Conservation (phyloP, 1,284 basidiomycete species). For the Marasmius sp. region DNA sequence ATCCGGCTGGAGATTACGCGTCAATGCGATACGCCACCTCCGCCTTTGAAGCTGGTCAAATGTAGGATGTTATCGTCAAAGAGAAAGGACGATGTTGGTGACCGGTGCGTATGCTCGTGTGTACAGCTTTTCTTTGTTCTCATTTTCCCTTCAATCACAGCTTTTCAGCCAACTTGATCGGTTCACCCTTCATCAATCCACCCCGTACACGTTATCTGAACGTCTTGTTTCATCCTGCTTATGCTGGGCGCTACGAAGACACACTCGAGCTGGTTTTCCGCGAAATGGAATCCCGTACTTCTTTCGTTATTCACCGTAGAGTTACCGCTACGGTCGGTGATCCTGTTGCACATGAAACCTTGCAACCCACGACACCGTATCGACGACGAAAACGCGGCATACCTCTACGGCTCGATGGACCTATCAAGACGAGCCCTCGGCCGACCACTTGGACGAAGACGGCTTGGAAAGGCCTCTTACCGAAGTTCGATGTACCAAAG, state of each 20-base stretch:
- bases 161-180: constrained; percentile 13
- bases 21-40: constrained; percentile 6
- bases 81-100: constrained; percentile 9
- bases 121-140: background rate
- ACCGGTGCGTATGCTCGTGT: constrained; percentile 4
- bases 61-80: constrained; percentile 12
- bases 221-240: constrained; percentile 15
- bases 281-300: constrained; percentile 10
- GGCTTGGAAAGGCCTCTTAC: constrained; percentile 21
- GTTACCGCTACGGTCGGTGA: constrained; percentile 26
- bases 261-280: constrained; percentile 17
- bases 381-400: constrained; percentile 14
- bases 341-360: constrained; percentile 22
- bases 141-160: background rate
- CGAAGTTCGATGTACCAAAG: constrained; percentile 19
- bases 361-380: constrained; percentile 27
- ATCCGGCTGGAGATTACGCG: constrained; percentile 3
- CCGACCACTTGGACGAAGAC: constrained; percentile 17
- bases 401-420: constrained; percentile 11
- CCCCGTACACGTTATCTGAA: constrained; percentile 7
- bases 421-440: constrained; percentile 11
- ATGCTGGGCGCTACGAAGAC: constrained; percentile 20
- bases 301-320: constrained; percentile 27
- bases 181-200: constrained; percentile 10
- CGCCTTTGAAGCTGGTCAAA: constrained; percentile 6